Evolutionary conservation across 2,329 filamentous ascomycete genomes (phyloP), one percentile per base, ranked within the genome.

Genomic region (Xylaria sp.): DNA sequence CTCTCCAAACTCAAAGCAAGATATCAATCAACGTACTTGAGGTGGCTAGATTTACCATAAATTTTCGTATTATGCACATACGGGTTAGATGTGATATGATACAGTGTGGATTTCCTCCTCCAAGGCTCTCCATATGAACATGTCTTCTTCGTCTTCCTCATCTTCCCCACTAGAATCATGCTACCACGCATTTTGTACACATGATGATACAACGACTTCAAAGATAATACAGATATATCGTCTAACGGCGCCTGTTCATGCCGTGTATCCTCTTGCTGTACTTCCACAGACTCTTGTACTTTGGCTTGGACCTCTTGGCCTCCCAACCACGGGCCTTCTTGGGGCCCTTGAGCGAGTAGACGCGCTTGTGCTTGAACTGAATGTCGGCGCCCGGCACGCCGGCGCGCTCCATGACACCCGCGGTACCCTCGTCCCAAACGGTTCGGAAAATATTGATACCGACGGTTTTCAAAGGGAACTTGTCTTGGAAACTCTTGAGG

Each of bases 371-470:
- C 80, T 91, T 91, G 77, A 96, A 91, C 80, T 97, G 92, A 66
- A 97, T 75, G 72, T 96, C 89, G 60, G 88, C 87, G 48, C 92
- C 92, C 27, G 87, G 84, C 64, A 96, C 82, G 62, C 86, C 87
- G 69, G 90, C 85, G 70, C 91, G 85, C 73, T 87, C 82, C 94
- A 99, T 97, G 65, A 99, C 92, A 52, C 81, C 87, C n/a, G 86
- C 87, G 54, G 91, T 99, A 70, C 85, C 87, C 62, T 95, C 91
- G 76, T 99, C 95, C 92, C 93, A 98, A 67, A 90, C 80, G 62
- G 87, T 89, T 68, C 95, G 88, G 87, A 98, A 99, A 70, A 99
- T 80, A 74, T 88, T 91, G 70, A 92, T 90, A 43, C 93, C 93
- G 60, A 97, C 87, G 7, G 93, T 86, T 60, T 81, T 83, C 63